Percentiles rank a stretch among this genome's conserved stretches.
These are phyloP conservation scores for Globisporangium viniferum DNA, from an alignment of 352 stramenopile genomes.

Conservation along the genomic window DNA sequence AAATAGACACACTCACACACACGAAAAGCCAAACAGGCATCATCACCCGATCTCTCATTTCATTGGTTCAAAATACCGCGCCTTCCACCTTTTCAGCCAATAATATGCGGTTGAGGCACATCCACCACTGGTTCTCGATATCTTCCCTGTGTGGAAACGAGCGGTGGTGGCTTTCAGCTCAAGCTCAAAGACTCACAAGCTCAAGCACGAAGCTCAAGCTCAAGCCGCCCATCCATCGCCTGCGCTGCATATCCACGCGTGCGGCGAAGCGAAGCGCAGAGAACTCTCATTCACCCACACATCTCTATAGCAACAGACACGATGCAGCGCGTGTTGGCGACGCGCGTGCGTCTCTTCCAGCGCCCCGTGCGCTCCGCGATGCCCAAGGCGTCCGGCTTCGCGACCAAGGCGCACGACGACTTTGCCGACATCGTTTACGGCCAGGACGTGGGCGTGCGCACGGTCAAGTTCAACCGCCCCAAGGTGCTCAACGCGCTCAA, in stretches of 20 bases:
- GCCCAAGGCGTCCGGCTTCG: conserved; percentile 16
- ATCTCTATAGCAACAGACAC: conserved; percentile 1
- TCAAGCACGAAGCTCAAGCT: not conserved
- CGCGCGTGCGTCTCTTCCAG: conserved; percentile 60
- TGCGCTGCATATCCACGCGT: not conserved
- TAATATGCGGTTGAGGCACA: conserved; percentile 14
- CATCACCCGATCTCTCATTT: not conserved
- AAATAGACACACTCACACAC: not conserved
- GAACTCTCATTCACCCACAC: not conserved
- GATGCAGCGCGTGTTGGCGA: conserved; percentile 49
- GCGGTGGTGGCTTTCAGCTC: conserved; percentile 1
- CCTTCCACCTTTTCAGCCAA: conserved; percentile 19
- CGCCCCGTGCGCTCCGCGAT: conserved; percentile 34
- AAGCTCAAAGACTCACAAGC: not conserved
- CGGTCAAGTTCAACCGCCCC: conserved; percentile 90
- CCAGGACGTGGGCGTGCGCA: conserved; percentile 74
- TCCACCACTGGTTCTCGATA: conserved; percentile 7
- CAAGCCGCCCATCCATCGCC: not conserved
- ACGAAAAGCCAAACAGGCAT: not conserved
- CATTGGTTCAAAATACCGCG: conserved; percentile 29
- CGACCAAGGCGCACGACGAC: conserved; percentile 39
- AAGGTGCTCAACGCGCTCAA: conserved; percentile 91
- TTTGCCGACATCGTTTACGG: conserved; percentile 75
- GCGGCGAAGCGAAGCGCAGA: conserved; percentile 1
- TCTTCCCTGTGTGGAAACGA: conserved; percentile 8